phyloP scores from a whole-genome alignment of 1,139 yeast species.

The Candida sp. region DNA sequence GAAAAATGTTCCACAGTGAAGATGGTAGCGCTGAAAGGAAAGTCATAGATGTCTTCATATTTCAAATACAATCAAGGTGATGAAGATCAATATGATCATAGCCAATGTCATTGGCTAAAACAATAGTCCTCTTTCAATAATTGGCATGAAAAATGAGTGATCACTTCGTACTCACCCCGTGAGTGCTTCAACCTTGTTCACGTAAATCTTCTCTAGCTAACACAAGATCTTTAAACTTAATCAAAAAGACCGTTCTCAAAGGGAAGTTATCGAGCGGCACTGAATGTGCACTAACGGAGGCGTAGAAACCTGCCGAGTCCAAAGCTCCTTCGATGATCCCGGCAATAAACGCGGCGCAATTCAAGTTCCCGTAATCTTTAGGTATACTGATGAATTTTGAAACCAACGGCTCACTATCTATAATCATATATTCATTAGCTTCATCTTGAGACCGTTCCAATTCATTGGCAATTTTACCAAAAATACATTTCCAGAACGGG shows the following conservation, averaged over 20 bases:
- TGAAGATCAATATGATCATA: too few relatives aligned
- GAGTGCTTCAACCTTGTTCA: not conserved
- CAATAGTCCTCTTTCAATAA: too few relatives aligned
- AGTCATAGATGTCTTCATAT: too few relatives aligned
- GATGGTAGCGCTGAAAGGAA: not conserved
- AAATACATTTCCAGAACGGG: conserved; percentile 75
- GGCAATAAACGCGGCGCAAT: conserved; percentile 84
- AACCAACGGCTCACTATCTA: conserved; percentile 76
- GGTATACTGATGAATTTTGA: conserved; percentile 80
- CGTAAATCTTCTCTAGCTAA: conserved; percentile 49
- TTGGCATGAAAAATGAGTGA: too few relatives aligned
- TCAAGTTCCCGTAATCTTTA: conserved; percentile 72
- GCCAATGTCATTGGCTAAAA: too few relatives aligned
- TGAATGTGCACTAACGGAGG: conserved; percentile 85
- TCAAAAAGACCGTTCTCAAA: conserved; percentile 75
- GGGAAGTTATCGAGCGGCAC: conserved; percentile 67
- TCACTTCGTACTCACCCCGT: too few relatives aligned
- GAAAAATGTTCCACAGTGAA: not conserved
- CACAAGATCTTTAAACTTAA: conserved; percentile 67
- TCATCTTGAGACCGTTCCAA: conserved; percentile 84
- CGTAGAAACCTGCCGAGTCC: conserved; percentile 76
- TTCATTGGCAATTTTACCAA: conserved; percentile 83
- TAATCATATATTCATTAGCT: conserved; percentile 79
- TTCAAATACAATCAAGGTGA: too few relatives aligned
- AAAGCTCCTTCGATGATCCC: conserved; percentile 91